A percentile compares a stretch with the other conserved stretches of the same genome.
These are phyloP conservation scores for Ruellia speciosa DNA, from an alignment of 305 asterid species.

Conservation along the genomic window DNA sequence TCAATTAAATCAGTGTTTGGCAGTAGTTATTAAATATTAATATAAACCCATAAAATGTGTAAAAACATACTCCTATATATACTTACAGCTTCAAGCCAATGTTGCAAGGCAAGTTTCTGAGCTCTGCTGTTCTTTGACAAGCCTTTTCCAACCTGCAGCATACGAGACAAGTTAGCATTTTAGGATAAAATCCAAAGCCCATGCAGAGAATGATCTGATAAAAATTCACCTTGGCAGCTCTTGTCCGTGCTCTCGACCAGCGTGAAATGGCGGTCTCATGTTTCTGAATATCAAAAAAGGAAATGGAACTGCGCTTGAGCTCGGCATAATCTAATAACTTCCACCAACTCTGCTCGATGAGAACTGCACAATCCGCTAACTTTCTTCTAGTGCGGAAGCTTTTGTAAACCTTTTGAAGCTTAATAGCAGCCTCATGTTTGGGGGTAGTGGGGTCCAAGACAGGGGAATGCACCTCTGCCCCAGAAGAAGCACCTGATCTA, in stretches of 20 bases:
- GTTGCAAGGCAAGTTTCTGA: conserved; percentile 60
- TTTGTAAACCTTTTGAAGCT: conserved; percentile 74
- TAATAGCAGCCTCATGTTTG: conserved; percentile 61
- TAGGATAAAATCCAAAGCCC: not conserved
- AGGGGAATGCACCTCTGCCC: conserved; percentile 18
- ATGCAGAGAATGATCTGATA: not conserved
- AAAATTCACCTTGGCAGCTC: conserved; percentile 73
- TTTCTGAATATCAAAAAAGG: conserved; percentile 72
- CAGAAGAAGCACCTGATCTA: conserved; percentile 20
- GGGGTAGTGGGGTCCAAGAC: conserved; percentile 40
- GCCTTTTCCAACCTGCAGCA: conserved; percentile 47
- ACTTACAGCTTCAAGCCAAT: conserved; percentile 99
- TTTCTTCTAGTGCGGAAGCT: conserved; percentile 71
- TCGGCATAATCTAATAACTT: conserved; percentile 82
- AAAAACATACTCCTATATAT: not conserved
- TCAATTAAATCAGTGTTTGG: not conserved
- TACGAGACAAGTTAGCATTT: not conserved
- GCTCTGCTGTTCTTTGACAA: conserved; percentile 13
- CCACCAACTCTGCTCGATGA: conserved; percentile 86
- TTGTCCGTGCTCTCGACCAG: conserved; percentile 88
- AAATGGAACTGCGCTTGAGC: conserved; percentile 82
- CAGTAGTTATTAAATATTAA: too few relatives aligned
- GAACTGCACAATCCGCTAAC: conserved; percentile 85
- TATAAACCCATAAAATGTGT: not conserved
- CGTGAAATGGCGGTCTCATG: conserved; percentile 86